Evolutionary conservation across 1,139 yeast genomes (phyloP).

Genomic region (Saccharomycopsis hybrid): DNA sequence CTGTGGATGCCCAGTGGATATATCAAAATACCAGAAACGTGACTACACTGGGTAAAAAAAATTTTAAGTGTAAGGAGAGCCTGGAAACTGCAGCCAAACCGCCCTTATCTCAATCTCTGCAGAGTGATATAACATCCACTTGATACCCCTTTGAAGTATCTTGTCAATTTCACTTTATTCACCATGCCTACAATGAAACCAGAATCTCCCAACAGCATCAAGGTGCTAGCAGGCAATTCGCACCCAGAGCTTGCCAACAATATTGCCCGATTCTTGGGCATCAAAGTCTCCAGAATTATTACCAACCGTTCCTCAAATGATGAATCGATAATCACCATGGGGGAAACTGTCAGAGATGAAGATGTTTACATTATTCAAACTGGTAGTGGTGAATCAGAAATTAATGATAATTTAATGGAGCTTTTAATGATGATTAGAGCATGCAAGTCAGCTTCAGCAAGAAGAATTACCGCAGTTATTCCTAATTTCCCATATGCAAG

Average conservation of each 20-base stretch:
- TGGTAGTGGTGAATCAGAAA: constrained; percentile 44
- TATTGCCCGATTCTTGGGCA: constrained; percentile 56
- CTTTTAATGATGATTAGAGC: constrained; percentile 53
- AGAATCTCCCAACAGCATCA: constrained; percentile 48
- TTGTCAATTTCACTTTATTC: no score
- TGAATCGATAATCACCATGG: constrained; percentile 58
- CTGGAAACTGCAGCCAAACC: no score
- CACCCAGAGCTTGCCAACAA: constrained; percentile 81
- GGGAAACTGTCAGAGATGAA: constrained; percentile 54
- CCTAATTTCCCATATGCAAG: constrained; percentile 63
- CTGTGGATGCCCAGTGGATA: no score
- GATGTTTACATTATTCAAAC: constrained; percentile 52
- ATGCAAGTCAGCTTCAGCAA: constrained; percentile 54
- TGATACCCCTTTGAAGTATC: no score
- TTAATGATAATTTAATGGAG: constrained; percentile 52
- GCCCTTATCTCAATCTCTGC: no score
- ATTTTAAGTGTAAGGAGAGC: no score
- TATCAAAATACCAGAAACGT: no score
- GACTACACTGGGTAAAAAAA: no score
- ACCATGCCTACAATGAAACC: constrained; percentile 22
- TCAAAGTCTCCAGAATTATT: constrained; percentile 57
- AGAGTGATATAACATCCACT: no score
- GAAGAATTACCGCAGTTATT: constrained; percentile 53
- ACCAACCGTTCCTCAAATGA: constrained; percentile 67
- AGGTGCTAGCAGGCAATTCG: constrained; percentile 82